These are phyloP conservation scores for Pachysandra terminalis DNA, from an alignment of 164 flowering plant species.

Conservation along the genomic window DNA sequence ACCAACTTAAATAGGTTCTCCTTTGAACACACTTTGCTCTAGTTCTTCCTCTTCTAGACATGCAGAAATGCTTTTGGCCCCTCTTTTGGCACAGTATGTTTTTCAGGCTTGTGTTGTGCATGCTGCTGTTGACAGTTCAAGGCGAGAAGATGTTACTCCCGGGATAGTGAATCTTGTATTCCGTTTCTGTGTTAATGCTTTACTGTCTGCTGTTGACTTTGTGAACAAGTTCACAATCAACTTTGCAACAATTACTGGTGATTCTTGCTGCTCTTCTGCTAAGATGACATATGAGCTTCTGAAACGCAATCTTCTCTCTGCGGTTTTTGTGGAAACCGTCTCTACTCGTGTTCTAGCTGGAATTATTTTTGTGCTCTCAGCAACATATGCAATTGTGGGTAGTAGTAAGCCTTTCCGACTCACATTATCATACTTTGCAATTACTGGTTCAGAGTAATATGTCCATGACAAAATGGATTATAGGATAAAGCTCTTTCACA, in stretches of 20 bases:
- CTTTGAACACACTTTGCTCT: too few relatives aligned
- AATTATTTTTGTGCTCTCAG: too few relatives aligned
- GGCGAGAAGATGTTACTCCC: constrained; percentile 34
- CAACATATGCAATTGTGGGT: constrained; percentile 52
- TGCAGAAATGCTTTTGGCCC: constrained; percentile 67
- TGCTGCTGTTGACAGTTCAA: constrained; percentile 49
- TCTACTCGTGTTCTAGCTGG: constrained; percentile 55
- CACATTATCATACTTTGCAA: not conserved
- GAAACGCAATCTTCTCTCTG: too few relatives aligned
- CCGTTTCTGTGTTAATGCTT: constrained; percentile 41
- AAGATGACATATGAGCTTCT: too few relatives aligned
- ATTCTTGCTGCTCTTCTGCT: constrained; percentile 52
- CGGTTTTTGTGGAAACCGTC: constrained; percentile 59
- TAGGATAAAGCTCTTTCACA: too few relatives aligned
- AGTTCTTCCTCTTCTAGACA: not conserved
- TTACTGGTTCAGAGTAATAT: not conserved
- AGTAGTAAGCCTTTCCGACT: constrained; percentile 20
- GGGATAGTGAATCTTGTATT: constrained; percentile 43
- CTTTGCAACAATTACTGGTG: constrained; percentile 66
- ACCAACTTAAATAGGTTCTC: not conserved
- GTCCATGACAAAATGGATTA: not conserved
- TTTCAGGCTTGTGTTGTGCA: constrained; percentile 59
- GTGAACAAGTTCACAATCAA: constrained; percentile 64
- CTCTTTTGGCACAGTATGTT: constrained; percentile 57
- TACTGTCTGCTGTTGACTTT: constrained; percentile 49